Evolutionary conservation across 345 rosid species (phyloP).

Genomic region (Citrus unshiu): DNA sequence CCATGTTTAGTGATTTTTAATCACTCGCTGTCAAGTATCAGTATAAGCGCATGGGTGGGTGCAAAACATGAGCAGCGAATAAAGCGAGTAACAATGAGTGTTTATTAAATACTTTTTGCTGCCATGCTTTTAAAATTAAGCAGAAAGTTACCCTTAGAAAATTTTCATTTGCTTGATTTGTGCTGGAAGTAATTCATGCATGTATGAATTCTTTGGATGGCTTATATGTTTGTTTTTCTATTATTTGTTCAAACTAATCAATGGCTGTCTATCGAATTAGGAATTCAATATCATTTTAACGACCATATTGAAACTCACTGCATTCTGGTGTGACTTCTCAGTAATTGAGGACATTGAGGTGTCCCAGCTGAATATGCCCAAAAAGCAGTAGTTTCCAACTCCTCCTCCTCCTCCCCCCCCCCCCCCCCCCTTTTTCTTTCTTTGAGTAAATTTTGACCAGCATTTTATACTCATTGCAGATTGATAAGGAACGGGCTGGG

Average conservation of each 20-base stretch:
- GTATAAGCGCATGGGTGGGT: too few species aligned
- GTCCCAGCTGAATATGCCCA: background rate
- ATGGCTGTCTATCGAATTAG: background rate
- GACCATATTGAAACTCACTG: background rate
- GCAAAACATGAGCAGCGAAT: too few species aligned
- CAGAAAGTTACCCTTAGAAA: background rate
- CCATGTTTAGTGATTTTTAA: background rate
- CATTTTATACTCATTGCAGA: constrained; percentile 28
- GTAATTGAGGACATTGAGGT: background rate
- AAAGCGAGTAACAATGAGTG: too few species aligned
- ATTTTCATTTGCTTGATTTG: background rate
- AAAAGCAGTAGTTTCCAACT: background rate
- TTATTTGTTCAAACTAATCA: background rate
- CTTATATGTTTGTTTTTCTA: background rate
- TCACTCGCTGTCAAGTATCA: background rate
- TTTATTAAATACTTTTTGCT: background rate
- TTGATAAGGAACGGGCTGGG: constrained; percentile 77
- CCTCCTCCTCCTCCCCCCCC: too few species aligned
- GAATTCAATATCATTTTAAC: background rate
- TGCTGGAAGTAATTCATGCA: background rate
- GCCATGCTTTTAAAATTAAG: background rate
- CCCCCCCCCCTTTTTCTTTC: background rate
- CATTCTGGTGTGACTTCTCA: background rate
- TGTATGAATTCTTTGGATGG: background rate
- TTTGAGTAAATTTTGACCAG: background rate